Conservation (phyloP, 2,329 filamentous ascomycete genomes). For the Pseudogymnoascus sp. region DNA sequence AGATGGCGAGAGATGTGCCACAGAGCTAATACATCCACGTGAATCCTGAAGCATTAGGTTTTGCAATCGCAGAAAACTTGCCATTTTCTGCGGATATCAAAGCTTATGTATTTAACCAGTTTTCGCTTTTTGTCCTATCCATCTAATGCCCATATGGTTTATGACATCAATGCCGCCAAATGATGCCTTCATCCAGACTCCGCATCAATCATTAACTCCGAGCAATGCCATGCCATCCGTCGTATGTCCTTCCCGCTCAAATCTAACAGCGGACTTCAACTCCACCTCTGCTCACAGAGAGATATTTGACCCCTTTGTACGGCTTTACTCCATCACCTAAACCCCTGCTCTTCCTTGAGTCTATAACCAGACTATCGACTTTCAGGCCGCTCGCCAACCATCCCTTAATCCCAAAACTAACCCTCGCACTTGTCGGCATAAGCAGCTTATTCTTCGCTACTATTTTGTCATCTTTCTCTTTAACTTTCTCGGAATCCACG, state of each 20-base stretch:
- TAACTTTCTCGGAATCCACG: constrained; percentile 25
- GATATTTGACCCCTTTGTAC: constrained; percentile 96
- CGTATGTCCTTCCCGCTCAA: not conserved
- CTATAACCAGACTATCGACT: constrained; percentile 58
- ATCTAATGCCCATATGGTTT: not conserved
- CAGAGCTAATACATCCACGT: not conserved
- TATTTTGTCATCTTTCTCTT: constrained; percentile 45
- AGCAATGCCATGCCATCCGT: not conserved
- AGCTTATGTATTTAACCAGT: not conserved
- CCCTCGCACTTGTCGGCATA: constrained; percentile 70
- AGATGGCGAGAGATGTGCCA: not conserved
- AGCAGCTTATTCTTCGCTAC: constrained; percentile 62
- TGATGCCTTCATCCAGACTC: not conserved
- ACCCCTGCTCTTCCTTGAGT: constrained; percentile 74
- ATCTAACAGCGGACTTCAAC: constrained; percentile 50
- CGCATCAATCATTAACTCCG: constrained; percentile 1
- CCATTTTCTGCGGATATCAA: not conserved
- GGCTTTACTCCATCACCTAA: constrained; percentile 83
- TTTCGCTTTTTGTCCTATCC: not conserved
- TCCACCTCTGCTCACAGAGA: constrained; percentile 64
- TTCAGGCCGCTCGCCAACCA: constrained; percentile 61
- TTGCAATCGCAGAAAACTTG: not conserved
- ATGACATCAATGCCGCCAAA: not conserved
- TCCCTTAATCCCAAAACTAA: constrained; percentile 63
- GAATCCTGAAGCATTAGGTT: not conserved